These are phyloP conservation scores for Pichia sp. DNA, from an alignment of 1,139 yeast species.

Conservation along the genomic window DNA sequence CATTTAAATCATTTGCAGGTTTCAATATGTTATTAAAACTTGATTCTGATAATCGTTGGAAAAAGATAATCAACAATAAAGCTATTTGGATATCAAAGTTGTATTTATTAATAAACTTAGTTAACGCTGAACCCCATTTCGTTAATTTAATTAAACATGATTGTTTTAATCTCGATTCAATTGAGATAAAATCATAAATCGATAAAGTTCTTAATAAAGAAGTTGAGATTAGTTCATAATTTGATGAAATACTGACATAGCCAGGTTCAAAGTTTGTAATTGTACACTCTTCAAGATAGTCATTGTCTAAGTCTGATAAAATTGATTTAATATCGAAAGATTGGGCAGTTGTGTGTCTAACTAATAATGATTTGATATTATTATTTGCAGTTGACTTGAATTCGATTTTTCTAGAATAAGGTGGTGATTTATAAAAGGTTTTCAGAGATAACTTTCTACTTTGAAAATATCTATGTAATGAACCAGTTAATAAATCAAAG, in stretches of 20 bases:
- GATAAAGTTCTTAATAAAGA: conserved; percentile 52
- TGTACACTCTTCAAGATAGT: conserved; percentile 20
- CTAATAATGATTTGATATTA: conserved; percentile 16
- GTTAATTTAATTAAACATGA: conserved; percentile 34
- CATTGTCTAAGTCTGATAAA: conserved; percentile 18
- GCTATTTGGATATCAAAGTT: conserved; percentile 32
- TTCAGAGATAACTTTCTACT: conserved; percentile 55
- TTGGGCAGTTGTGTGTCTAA: conserved; percentile 26
- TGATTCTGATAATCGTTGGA: conserved; percentile 29
- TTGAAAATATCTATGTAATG: conserved; percentile 81
- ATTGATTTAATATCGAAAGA: conserved; percentile 26
- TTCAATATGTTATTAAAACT: conserved; percentile 18
- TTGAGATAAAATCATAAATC: conserved; percentile 44
- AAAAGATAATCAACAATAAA: conserved; percentile 42
- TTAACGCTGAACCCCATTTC: conserved; percentile 51
- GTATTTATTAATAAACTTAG: neutral
- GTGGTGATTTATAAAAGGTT: conserved; percentile 52
- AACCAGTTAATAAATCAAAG: conserved; percentile 62
- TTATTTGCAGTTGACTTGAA: conserved; percentile 37
- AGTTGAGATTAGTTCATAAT: conserved; percentile 55
- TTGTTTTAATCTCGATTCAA: neutral
- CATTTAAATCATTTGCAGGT: conserved; percentile 8
- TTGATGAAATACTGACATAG: conserved; percentile 32
- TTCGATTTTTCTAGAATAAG: conserved; percentile 39
- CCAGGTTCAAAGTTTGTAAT: conserved; percentile 1